phyloP scores from a whole-genome alignment of 768 basidiomycete genomes.

The Termitomyces sp. region DNA sequence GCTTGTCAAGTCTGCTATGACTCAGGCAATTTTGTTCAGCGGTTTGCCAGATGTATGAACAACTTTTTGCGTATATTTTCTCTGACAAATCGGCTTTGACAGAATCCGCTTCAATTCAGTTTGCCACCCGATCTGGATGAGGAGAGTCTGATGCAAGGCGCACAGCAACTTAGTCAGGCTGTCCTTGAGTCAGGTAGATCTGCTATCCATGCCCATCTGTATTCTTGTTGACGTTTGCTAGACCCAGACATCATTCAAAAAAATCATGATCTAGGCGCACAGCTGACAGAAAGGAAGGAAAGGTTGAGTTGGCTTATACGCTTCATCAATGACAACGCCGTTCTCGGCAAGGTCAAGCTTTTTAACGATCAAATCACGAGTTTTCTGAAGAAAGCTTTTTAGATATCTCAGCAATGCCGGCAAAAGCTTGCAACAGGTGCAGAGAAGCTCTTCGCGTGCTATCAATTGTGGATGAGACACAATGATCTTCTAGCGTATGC shows the following conservation, averaged over 20 bases:
- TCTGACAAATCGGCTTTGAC: not conserved
- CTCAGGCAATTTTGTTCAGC: slow-evolving; percentile 77
- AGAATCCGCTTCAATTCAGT: slow-evolving; percentile 78
- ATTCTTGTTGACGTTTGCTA: slow-evolving; percentile 19
- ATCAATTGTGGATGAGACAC: slow-evolving; percentile 76
- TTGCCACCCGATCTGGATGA: slow-evolving; percentile 78
- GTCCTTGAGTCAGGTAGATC: slow-evolving; percentile 68
- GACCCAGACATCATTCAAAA: slow-evolving; percentile 63
- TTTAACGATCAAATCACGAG: not conserved
- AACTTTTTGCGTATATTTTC: not conserved
- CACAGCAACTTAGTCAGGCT: slow-evolving; percentile 66
- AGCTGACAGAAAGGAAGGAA: slow-evolving; percentile 69
- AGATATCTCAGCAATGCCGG: slow-evolving; percentile 81
- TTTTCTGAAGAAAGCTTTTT: not conserved
- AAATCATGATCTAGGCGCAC: slow-evolving; percentile 76
- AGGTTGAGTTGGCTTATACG: slow-evolving; percentile 79
- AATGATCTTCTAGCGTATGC: slow-evolving; percentile 58
- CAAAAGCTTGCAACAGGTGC: slow-evolving; percentile 76
- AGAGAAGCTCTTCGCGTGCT: slow-evolving; percentile 78
- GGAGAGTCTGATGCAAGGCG: slow-evolving; percentile 73
- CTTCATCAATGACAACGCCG: slow-evolving; percentile 85
- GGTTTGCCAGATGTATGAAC: slow-evolving; percentile 49
- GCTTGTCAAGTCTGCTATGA: slow-evolving; percentile 75
- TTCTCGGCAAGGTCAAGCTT: slow-evolving; percentile 59
- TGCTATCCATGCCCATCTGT: not conserved